These are phyloP conservation scores for Alternaria brassicicola DNA, from an alignment of 2,329 filamentous ascomycete genomes.

Conservation along the genomic window DNA sequence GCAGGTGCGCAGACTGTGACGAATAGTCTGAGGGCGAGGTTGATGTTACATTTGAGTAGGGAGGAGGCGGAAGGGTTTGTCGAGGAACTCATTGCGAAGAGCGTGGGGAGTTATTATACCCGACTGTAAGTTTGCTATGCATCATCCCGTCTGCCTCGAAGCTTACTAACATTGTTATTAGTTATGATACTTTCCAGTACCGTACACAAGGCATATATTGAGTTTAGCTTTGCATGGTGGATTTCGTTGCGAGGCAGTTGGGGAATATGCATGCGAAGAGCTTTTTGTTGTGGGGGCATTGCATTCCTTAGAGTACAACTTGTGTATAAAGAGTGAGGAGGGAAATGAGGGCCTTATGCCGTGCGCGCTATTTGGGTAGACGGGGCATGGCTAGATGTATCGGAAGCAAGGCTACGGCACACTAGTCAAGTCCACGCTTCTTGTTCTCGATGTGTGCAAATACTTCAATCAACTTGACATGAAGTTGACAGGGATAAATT, in stretches of 20 bases:
- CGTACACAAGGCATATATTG: slow-evolving; percentile 87
- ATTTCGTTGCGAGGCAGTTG: neutral
- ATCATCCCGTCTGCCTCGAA: neutral
- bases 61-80: slow-evolving; percentile 83
- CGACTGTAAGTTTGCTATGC: slow-evolving; percentile 66
- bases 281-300: neutral
- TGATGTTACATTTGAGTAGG: slow-evolving; percentile 81
- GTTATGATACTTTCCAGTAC: slow-evolving; percentile 87
- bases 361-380: neutral
- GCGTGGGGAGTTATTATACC: slow-evolving; percentile 85
- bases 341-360: neutral
- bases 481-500: too few relatives aligned
- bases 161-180: slow-evolving; percentile 41
- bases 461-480: too few relatives aligned
- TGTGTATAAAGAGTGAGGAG: neutral
- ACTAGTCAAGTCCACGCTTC: too few relatives aligned
- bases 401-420: too few relatives aligned
- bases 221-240: slow-evolving; percentile 15
- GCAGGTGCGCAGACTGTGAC: slow-evolving; percentile 75
- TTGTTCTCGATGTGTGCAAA: too few relatives aligned
- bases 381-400: neutral
- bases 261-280: neutral
- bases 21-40: slow-evolving; percentile 71
- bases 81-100: slow-evolving; percentile 81
- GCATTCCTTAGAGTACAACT: neutral